Conservation (phyloP, 1,284 basidiomycete genomes). For the Malassezia caprae region DNA sequence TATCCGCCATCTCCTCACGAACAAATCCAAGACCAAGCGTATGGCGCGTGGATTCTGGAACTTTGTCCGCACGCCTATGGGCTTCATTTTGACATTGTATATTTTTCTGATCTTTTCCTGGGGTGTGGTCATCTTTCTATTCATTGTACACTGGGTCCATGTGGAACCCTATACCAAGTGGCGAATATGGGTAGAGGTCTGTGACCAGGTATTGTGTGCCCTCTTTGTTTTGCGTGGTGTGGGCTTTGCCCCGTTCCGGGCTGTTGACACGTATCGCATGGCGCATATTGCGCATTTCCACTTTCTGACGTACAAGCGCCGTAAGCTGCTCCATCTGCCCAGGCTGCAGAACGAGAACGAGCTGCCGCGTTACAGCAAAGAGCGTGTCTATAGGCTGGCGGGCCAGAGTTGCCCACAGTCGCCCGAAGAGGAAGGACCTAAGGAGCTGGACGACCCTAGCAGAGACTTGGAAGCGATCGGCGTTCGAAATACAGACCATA, state of each 20-base stretch:
- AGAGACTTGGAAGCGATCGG: slow-evolving; percentile 9
- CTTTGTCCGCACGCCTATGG: slow-evolving; percentile 40
- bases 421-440: neutral
- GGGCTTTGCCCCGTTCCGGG: slow-evolving; percentile 42
- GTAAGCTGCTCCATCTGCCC: slow-evolving; percentile 28
- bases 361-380: slow-evolving; percentile 22
- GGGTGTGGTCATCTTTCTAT: slow-evolving; percentile 41
- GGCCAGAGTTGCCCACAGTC: neutral
- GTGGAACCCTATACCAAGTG: slow-evolving; percentile 19
- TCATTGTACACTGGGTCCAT: slow-evolving; percentile 37
- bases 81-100: slow-evolving; percentile 42
- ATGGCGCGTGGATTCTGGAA: slow-evolving; percentile 30
- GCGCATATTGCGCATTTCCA: slow-evolving; percentile 43
- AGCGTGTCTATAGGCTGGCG: neutral
- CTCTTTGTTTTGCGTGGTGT: slow-evolving; percentile 41
- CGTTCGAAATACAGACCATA: slow-evolving; percentile 4
- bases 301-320: slow-evolving; percentile 33
- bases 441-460: slow-evolving; percentile 7
- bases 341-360: slow-evolving; percentile 39
- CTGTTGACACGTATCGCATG: slow-evolving; percentile 45
- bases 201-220: slow-evolving; percentile 44
- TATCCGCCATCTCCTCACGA: slow-evolving; percentile 65
- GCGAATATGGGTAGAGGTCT: slow-evolving; percentile 44
- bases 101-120: slow-evolving; percentile 36
- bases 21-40: slow-evolving; percentile 54